phyloP scores from a whole-genome alignment of 2,329 filamentous ascomycete species.

The Trichoderma breve region DNA sequence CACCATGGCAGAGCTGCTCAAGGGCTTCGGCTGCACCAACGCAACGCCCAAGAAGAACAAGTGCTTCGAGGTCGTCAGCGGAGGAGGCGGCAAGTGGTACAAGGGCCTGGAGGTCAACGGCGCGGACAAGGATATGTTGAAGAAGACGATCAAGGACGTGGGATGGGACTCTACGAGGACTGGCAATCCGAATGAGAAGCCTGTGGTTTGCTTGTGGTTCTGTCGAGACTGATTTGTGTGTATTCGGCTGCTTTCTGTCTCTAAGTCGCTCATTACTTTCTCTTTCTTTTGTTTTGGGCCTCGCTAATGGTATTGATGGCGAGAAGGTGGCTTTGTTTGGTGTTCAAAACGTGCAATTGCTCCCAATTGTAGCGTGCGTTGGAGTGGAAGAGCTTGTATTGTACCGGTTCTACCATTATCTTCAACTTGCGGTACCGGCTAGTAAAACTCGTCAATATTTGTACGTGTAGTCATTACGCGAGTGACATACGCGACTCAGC shows the following conservation, averaged over 20 bases:
- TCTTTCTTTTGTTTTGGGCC: background rate
- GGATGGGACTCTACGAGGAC: constrained; percentile 57
- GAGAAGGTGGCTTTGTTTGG: background rate
- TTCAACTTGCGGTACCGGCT: too few species aligned
- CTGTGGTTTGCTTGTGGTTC: constrained; percentile 60
- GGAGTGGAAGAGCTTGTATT: too few species aligned
- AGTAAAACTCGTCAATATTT: too few species aligned
- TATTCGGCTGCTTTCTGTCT: background rate
- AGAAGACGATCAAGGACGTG: constrained; percentile 51
- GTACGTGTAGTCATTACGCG: background rate
- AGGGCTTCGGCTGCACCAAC: constrained; percentile 57
- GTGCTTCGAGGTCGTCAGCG: constrained; percentile 55
- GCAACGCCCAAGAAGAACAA: constrained; percentile 50
- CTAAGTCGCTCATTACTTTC: background rate
- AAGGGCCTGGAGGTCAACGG: constrained; percentile 52
- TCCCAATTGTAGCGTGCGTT: too few species aligned
- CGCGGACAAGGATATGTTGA: constrained; percentile 47
- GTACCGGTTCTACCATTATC: background rate
- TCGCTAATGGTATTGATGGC: background rate
- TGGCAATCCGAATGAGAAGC: constrained; percentile 48
- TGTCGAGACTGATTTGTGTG: constrained; percentile 45
- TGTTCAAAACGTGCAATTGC: background rate
- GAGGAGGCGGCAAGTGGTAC: constrained; percentile 58
- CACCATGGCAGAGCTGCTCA: constrained; percentile 56
- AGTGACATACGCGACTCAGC: too few species aligned